These are phyloP conservation scores for Pyrenophora tritici-repentis DNA, from an alignment of 2,329 filamentous ascomycete species.

Conservation along the genomic window DNA sequence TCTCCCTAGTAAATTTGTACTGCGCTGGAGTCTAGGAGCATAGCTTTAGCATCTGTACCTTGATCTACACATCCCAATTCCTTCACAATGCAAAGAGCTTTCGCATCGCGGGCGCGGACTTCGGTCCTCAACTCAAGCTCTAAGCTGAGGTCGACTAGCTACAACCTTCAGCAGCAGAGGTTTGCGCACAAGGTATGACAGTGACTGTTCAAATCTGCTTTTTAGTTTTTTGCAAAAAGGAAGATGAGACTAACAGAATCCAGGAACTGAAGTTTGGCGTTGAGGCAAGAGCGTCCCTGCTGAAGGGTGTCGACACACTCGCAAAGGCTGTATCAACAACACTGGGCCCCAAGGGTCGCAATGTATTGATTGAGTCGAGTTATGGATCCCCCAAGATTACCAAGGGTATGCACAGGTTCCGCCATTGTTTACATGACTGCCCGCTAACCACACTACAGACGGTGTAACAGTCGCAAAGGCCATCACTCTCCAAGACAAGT, in stretches of 20 bases:
- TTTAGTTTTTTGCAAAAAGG: not conserved
- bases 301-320: constrained; percentile 94
- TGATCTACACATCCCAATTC: constrained; percentile 26
- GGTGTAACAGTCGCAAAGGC: constrained; percentile 69
- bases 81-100: constrained; percentile 88
- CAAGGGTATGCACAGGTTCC: constrained; percentile 69
- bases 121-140: constrained; percentile 73
- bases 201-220: not conserved
- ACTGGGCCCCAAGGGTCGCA: constrained; percentile 95
- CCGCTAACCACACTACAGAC: constrained; percentile 44
- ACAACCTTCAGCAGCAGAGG: constrained; percentile 84
- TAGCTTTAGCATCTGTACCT: constrained; percentile 31
- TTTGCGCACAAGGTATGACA: constrained; percentile 91
- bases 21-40: constrained; percentile 45
- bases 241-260: constrained; percentile 6
- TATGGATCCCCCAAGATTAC: constrained; percentile 99
- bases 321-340: constrained; percentile 96
- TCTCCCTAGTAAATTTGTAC: constrained; percentile 42
- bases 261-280: constrained; percentile 99
- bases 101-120: constrained; percentile 79
- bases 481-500: constrained; percentile 95
- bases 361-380: constrained; percentile 97
- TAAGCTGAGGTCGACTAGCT: constrained; percentile 56
- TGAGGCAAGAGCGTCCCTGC: constrained; percentile 84
- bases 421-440: not conserved